phyloP scores from a whole-genome alignment of 768 basidiomycete genomes.

The Boletus rubroflammeus region DNA sequence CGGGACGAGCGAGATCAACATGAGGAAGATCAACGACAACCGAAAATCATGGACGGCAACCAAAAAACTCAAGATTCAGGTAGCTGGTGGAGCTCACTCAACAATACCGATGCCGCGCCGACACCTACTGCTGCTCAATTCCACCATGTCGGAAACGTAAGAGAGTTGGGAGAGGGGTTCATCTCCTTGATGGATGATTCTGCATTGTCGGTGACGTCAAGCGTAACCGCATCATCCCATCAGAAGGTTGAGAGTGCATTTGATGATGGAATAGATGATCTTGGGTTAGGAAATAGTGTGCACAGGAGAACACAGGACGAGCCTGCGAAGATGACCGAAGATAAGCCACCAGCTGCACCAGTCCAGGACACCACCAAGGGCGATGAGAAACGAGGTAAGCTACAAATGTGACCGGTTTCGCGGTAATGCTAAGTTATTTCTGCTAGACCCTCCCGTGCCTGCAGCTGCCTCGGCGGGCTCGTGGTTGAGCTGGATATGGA shows the following conservation, averaged over 20 bases:
- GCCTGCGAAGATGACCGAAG: conserved; percentile 28
- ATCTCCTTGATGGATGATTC: conserved; percentile 78
- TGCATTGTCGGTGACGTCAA: conserved; percentile 39
- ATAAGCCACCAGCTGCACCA: conserved; percentile 20
- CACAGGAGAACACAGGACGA: conserved; percentile 32
- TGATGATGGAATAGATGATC: conserved; percentile 74
- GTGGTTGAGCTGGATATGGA: conserved; percentile 87
- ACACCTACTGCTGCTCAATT: conserved; percentile 76
- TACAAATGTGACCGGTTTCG: neutral
- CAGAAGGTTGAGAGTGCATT: conserved; percentile 10
- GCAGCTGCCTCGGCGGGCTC: conserved; percentile 42
- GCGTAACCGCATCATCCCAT: conserved; percentile 4
- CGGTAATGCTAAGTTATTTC: neutral
- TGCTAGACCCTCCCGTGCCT: conserved; percentile 12
- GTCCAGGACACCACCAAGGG: conserved; percentile 15
- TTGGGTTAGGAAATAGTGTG: conserved; percentile 83
- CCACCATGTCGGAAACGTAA: conserved; percentile 46
- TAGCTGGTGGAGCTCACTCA: conserved; percentile 62
- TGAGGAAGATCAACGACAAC: conserved; percentile 3
- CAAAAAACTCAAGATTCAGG: conserved; percentile 38
- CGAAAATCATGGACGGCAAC: conserved; percentile 28
- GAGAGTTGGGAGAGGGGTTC: conserved; percentile 55
- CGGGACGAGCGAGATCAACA: conserved; percentile 4
- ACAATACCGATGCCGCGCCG: conserved; percentile 35
- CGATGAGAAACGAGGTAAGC: conserved; percentile 33